phyloP scores from a whole-genome alignment of 306 rosid species.

The Rubus idaeus region DNA sequence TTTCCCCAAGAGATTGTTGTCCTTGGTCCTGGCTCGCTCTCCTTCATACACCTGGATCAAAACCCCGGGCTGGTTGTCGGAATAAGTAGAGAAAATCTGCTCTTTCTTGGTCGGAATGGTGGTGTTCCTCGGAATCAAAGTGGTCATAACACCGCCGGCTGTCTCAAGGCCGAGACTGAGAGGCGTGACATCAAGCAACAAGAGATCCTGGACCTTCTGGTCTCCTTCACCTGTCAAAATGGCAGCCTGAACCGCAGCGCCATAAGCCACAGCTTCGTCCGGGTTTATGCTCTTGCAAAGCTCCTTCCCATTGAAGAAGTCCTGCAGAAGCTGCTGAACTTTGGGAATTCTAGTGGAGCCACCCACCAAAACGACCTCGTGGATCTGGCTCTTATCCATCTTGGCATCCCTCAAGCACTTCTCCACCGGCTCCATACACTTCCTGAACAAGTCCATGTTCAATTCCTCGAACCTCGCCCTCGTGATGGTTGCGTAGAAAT shows the following conservation, averaged over 20 bases:
- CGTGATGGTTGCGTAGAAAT: conserved; percentile 67
- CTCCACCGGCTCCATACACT: conserved; percentile 85
- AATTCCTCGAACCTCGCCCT: conserved; percentile 83
- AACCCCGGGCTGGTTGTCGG: conserved; percentile 85
- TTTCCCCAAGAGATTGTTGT: conserved; percentile 72
- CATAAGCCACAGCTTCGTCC: conserved; percentile 83
- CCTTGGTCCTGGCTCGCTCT: conserved; percentile 64
- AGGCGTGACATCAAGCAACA: conserved; percentile 76
- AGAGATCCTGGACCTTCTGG: conserved; percentile 68
- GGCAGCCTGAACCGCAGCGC: conserved; percentile 89
- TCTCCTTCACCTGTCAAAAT: conserved; percentile 71
- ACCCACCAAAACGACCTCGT: conserved; percentile 80
- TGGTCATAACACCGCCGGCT: conserved; percentile 85
- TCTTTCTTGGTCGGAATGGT: conserved; percentile 81
- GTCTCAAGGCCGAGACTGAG: conserved; percentile 73
- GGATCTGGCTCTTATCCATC: conserved; percentile 55
- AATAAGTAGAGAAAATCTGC: conserved; percentile 74
- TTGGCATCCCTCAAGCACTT: conserved; percentile 75
- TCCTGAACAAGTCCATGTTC: conserved; percentile 76
- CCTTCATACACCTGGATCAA: conserved; percentile 86
- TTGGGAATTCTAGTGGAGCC: conserved; percentile 81
- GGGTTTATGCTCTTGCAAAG: conserved; percentile 88
- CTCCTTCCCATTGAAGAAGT: conserved; percentile 79
- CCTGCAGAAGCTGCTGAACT: conserved; percentile 71
- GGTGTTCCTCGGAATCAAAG: conserved; percentile 71